phyloP scores from a whole-genome alignment of 495 filamentous ascomycete genomes.

The Hypoxylon cercidicola region DNA sequence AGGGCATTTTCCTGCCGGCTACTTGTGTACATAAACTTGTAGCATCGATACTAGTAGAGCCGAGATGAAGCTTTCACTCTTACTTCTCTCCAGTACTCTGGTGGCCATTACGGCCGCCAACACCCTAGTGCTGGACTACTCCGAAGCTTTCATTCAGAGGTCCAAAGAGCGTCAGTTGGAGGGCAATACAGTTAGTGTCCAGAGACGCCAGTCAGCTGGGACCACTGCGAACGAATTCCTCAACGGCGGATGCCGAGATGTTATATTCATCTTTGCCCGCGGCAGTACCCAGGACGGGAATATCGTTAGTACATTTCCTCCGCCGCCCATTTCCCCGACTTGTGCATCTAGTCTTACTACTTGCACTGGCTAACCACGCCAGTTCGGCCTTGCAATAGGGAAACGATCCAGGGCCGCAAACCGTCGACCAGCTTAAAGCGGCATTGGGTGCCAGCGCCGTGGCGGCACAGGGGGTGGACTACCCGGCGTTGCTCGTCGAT shows the following conservation, averaged over 20 bases:
- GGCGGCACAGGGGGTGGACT: constrained; percentile 54
- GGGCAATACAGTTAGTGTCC: constrained; percentile 1
- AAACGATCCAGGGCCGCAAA: constrained; percentile 41
- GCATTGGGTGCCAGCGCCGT: constrained; percentile 40
- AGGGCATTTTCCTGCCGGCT: not conserved
- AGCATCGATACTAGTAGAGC: not conserved
- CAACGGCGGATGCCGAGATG: constrained; percentile 54
- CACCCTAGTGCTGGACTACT: constrained; percentile 44
- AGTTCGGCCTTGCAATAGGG: constrained; percentile 7
- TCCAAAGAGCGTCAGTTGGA: constrained; percentile 22
- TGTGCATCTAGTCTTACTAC: not conserved
- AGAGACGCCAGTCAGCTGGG: constrained; percentile 23
- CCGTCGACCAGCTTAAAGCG: constrained; percentile 44
- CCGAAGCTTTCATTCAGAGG: constrained; percentile 28
- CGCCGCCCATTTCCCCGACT: constrained; percentile 13
- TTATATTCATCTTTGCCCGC: constrained; percentile 64
- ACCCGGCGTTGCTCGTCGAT: constrained; percentile 48
- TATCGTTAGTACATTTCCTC: constrained; percentile 50
- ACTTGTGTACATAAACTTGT: not conserved
- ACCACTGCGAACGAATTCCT: constrained; percentile 57
- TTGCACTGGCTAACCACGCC: constrained; percentile 20
- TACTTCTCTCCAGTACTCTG: constrained; percentile 34
- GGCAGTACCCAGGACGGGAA: constrained; percentile 63
- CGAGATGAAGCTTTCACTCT: constrained; percentile 36
- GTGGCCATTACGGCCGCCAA: constrained; percentile 36